Evolutionary conservation across 2,329 filamentous ascomycete genomes (phyloP).

Genomic region (Hypoxylon sp.): DNA sequence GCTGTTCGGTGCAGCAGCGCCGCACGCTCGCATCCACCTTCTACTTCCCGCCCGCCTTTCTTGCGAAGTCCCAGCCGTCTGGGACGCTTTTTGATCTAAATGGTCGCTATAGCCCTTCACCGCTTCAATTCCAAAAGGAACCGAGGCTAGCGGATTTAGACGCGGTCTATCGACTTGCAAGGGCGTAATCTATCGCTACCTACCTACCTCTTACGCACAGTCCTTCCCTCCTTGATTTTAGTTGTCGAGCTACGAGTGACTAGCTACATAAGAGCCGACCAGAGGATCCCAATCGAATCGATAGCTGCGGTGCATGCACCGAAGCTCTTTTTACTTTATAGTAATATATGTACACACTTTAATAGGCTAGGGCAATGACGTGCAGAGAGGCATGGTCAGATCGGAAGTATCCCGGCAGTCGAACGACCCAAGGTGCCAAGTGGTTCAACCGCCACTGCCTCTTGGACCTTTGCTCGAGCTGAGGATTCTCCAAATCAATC

Average conservation of each 20-base stretch:
- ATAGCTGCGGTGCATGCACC: slow-evolving; percentile 28
- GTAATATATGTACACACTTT: slow-evolving; percentile 29
- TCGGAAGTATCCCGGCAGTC: slow-evolving; percentile 42
- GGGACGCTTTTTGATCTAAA: slow-evolving; percentile 34
- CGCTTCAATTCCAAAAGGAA: slow-evolving; percentile 29
- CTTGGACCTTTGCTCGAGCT: slow-evolving; percentile 15
- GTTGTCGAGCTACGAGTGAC: background rate
- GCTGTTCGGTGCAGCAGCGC: slow-evolving; percentile 42
- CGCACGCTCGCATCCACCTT: slow-evolving; percentile 42
- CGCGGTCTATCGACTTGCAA: slow-evolving; percentile 29
- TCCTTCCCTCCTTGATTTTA: too few species aligned
- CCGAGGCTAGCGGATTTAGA: slow-evolving; percentile 22
- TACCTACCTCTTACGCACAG: slow-evolving; percentile 24
- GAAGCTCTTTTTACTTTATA: slow-evolving; percentile 28
- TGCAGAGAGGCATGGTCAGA: slow-evolving; percentile 39
- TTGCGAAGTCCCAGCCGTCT: slow-evolving; percentile 37
- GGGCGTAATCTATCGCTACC: slow-evolving; percentile 21
- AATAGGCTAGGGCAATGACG: slow-evolving; percentile 40
- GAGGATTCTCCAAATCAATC: slow-evolving; percentile 29
- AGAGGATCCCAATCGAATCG: slow-evolving; percentile 20
- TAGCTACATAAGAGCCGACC: slow-evolving; percentile 15
- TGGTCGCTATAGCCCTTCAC: slow-evolving; percentile 35
- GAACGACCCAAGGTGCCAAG: slow-evolving; percentile 32
- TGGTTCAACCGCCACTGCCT: slow-evolving; percentile 27
- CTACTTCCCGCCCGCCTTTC: slow-evolving; percentile 30